Evolutionary conservation across 768 basidiomycete genomes (phyloP).

Genomic region (Naganishia vaughanmartiniae): DNA sequence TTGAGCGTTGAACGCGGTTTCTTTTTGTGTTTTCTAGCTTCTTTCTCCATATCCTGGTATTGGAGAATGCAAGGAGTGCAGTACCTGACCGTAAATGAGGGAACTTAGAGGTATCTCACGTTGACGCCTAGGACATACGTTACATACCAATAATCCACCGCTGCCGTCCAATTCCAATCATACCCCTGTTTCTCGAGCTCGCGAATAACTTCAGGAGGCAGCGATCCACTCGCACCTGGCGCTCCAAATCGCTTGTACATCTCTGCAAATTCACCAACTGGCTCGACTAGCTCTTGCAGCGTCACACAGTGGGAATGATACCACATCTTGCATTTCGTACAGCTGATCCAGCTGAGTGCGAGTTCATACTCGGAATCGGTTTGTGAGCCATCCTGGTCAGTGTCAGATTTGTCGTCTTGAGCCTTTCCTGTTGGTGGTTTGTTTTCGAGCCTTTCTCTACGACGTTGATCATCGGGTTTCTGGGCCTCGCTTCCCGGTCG

Average conservation of each 20-base stretch:
- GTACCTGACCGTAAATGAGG: neutral
- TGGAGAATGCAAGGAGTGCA: neutral
- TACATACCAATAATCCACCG: conserved; percentile 12
- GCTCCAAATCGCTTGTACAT: neutral
- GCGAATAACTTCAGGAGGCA: conserved; percentile 6
- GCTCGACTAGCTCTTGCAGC: conserved; percentile 6
- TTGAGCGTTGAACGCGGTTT: conserved; percentile 9
- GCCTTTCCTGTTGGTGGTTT: no score
- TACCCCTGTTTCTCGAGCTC: conserved; percentile 2
- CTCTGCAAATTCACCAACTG: neutral
- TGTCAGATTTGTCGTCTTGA: neutral
- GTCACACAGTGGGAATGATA: conserved; percentile 45
- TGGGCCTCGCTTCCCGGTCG: conserved; percentile 14
- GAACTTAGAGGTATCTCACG: neutral
- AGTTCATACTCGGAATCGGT: neutral
- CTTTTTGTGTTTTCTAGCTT: neutral
- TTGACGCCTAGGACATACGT: neutral
- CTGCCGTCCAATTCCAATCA: conserved; percentile 9
- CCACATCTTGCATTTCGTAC: conserved; percentile 44
- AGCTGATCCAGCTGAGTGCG: conserved; percentile 45
- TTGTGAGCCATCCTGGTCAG: neutral
- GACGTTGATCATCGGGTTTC: conserved; percentile 9
- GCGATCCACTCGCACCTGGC: conserved; percentile 8
- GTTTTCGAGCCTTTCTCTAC: neutral
- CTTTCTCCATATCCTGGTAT: no score